phyloP scores from a whole-genome alignment of 2,329 filamentous ascomycete genomes.

The Hypoxylon sp. region DNA sequence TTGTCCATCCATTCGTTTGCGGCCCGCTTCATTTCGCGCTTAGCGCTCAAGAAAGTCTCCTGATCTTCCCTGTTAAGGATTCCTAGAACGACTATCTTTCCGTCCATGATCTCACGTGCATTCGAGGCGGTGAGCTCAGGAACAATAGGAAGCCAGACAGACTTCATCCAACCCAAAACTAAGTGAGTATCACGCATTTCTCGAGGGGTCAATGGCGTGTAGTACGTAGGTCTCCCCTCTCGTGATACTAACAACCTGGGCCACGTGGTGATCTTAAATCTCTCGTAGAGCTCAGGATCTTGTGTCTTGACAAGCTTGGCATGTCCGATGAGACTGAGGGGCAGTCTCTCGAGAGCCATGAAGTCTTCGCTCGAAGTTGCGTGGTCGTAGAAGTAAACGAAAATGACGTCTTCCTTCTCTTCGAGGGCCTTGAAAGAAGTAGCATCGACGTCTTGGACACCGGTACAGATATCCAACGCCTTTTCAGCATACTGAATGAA shows the following conservation, averaged over 20 bases:
- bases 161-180: slow-evolving; percentile 92
- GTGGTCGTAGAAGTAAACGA: slow-evolving; percentile 97
- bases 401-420: slow-evolving; percentile 93
- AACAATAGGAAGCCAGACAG: slow-evolving; percentile 94
- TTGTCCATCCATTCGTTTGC: slow-evolving; percentile 99
- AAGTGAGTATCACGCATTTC: slow-evolving; percentile 91
- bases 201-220: slow-evolving; percentile 84
- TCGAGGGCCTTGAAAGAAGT: slow-evolving; percentile 83
- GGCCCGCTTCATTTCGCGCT: slow-evolving; percentile 93
- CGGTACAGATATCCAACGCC: slow-evolving; percentile 79
- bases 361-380: slow-evolving; percentile 96
- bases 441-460: slow-evolving; percentile 84
- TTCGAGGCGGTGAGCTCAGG: slow-evolving; percentile 93
- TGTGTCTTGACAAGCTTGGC: slow-evolving; percentile 93
- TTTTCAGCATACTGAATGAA: slow-evolving; percentile 88
- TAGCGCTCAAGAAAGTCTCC: slow-evolving; percentile 81
- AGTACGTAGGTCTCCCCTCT: slow-evolving; percentile 91
- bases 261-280: slow-evolving; percentile 97
- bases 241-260: slow-evolving; percentile 91
- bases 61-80: slow-evolving; percentile 84
- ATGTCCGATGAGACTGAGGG: slow-evolving; percentile 88
- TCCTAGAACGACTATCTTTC: slow-evolving; percentile 92
- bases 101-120: slow-evolving; percentile 93
- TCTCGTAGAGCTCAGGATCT: slow-evolving; percentile 77
- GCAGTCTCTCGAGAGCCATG: slow-evolving; percentile 84